Conservation (phyloP, 192 early-diverging fungal genomes). For the Rhizophlyctis rosea region DNA sequence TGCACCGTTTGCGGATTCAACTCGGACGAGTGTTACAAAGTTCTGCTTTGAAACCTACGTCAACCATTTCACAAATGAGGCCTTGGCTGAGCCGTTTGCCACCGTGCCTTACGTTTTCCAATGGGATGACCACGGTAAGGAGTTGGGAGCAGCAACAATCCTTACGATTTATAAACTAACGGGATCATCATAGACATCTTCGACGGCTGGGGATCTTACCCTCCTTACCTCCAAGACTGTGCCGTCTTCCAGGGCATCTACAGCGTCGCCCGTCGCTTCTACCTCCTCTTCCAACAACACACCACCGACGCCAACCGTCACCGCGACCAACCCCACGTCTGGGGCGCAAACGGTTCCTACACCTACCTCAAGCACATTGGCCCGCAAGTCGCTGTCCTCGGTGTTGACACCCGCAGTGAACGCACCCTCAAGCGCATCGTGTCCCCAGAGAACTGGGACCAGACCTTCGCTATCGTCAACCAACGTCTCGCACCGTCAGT, state of each 20-base stretch:
- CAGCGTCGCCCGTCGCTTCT: constrained; percentile 69
- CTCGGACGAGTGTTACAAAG: constrained; percentile 49
- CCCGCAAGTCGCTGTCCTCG: constrained; percentile 57
- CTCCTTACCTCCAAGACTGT: constrained; percentile 65
- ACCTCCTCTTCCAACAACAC: constrained; percentile 72
- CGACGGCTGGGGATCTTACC: constrained; percentile 85
- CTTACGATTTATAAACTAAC: too few species aligned
- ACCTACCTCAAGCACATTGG: constrained; percentile 68
- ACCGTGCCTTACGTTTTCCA: constrained; percentile 73
- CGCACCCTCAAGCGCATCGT: constrained; percentile 63
- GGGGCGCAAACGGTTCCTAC: constrained; percentile 39
- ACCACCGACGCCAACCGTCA: constrained; percentile 22
- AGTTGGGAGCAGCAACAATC: too few species aligned
- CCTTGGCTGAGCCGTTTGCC: constrained; percentile 61
- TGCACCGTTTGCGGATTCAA: constrained; percentile 55
- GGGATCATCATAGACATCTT: too few species aligned
- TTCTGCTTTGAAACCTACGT: constrained; percentile 73
- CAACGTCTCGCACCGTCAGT: constrained; percentile 40
- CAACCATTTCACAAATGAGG: constrained; percentile 53
- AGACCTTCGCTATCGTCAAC: constrained; percentile 55
- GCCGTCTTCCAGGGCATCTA: constrained; percentile 72
- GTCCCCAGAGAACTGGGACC: constrained; percentile 54
- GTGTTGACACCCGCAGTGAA: constrained; percentile 73
- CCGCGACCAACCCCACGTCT: constrained; percentile 55
- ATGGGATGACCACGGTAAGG: constrained; percentile 85